These are phyloP conservation scores for Eucalyptus tenuipes DNA, from an alignment of 345 rosid species.

Conservation along the genomic window DNA sequence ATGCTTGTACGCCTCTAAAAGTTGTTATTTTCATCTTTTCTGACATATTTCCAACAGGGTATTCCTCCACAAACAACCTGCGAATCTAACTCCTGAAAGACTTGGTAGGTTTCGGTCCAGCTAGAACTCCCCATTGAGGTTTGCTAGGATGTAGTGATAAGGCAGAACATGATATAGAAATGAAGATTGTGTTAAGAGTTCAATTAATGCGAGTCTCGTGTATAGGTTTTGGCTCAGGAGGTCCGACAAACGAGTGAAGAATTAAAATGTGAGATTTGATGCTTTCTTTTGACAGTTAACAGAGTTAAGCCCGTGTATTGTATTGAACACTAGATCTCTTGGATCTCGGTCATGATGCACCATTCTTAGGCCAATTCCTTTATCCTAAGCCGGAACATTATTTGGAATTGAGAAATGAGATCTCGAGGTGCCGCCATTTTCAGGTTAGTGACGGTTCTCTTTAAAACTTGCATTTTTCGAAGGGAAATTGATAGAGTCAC, in stretches of 20 bases:
- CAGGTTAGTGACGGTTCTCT: too few relatives aligned
- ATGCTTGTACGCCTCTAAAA: too few relatives aligned
- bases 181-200: neutral
- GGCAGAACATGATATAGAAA: neutral
- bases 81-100: neutral
- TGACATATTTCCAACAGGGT: too few relatives aligned
- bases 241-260: neutral
- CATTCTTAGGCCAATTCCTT: neutral
- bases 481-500: too few relatives aligned
- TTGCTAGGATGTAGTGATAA: neutral
- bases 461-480: too few relatives aligned
- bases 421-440: too few relatives aligned
- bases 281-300: neutral
- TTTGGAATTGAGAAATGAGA: neutral
- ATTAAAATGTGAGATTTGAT: neutral
- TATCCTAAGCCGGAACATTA: neutral
- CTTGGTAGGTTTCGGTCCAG: neutral
- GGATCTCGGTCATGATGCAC: neutral
- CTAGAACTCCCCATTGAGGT: neutral
- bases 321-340: neutral
- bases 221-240: neutral
- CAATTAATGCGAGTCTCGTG: neutral
- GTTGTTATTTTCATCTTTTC: fast-evolving
- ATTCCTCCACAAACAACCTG: neutral
- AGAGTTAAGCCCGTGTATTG: neutral